Evolutionary conservation across 768 basidiomycete genomes (phyloP).

Genomic region (Collybiopsis confluens): DNA sequence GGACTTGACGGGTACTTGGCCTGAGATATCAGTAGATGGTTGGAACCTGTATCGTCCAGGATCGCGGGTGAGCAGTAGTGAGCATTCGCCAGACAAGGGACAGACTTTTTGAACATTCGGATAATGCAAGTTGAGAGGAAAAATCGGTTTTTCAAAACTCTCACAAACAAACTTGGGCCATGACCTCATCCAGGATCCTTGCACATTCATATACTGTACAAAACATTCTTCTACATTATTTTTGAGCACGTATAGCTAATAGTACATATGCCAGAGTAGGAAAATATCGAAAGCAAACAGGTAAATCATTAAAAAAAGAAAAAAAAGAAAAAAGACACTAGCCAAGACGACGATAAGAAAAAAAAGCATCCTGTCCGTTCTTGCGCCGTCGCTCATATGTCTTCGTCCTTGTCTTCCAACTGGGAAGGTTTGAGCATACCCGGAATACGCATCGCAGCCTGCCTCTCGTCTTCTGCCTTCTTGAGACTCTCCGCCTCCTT

Average conservation of each 20-base stretch:
- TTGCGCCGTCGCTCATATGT: conserved; percentile 46
- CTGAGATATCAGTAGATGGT: conserved; percentile 76
- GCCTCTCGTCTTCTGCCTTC: conserved; percentile 79
- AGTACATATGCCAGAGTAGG: conserved; percentile 30
- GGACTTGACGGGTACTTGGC: conserved; percentile 88
- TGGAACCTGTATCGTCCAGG: conserved; percentile 47
- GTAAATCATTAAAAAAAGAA: conserved; percentile 13
- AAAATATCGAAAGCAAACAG: conserved; percentile 25
- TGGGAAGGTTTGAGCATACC: conserved; percentile 97
- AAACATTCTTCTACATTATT: conserved; percentile 35
- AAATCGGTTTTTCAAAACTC: conserved; percentile 8
- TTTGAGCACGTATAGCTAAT: conserved; percentile 27
- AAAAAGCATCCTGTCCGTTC: neutral
- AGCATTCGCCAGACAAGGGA: conserved; percentile 4
- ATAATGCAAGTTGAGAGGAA: neutral
- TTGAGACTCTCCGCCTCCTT: conserved; percentile 81
- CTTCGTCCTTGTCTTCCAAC: conserved; percentile 90
- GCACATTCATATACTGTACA: no score
- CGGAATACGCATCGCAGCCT: conserved; percentile 91
- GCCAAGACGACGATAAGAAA: conserved; percentile 15
- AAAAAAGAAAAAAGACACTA: conserved; percentile 13
- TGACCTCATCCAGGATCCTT: neutral
- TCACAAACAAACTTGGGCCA: neutral
- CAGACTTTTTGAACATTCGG: conserved; percentile 74
- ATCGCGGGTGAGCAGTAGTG: neutral